phyloP scores from a whole-genome alignment of 106 monocot genomes.

The Narthecium ossifragum region DNA sequence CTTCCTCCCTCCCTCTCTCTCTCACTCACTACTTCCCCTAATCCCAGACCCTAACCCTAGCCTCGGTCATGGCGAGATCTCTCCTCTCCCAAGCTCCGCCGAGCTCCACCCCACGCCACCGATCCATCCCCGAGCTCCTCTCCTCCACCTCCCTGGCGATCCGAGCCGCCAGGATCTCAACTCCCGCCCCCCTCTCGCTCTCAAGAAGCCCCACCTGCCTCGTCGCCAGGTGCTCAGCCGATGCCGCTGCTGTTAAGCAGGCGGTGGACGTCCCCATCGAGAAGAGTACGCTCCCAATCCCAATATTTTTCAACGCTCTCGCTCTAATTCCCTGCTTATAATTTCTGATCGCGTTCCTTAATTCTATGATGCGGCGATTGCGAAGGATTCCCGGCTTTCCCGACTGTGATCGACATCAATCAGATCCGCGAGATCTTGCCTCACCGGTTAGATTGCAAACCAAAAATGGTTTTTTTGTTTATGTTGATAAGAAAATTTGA shows the following conservation, averaged over 20 bases:
- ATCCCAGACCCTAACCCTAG: background rate
- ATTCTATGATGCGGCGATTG: no score
- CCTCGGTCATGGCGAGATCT: background rate
- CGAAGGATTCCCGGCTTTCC: conserved; percentile 5
- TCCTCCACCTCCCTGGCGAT: no score
- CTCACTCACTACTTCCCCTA: no score
- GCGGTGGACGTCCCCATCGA: background rate
- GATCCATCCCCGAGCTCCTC: background rate
- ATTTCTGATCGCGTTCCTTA: no score
- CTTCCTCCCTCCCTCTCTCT: background rate
- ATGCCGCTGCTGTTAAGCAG: background rate
- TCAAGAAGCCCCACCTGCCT: background rate
- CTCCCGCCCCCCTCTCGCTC: background rate
- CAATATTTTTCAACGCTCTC: background rate
- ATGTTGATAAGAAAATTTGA: background rate
- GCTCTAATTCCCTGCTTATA: background rate
- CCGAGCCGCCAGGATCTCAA: no score
- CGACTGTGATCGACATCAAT: conserved; percentile 4
- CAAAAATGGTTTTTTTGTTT: no score
- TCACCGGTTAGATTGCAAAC: conserved; percentile 6
- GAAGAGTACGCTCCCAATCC: conserved; percentile 1
- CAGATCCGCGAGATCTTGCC: conserved; percentile 7
- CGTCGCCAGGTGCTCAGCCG: background rate
- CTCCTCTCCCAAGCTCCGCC: background rate
- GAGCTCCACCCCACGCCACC: background rate